A percentile compares a stretch with the other conserved stretches of the same genome.
Evolutionary conservation across 1,284 basidiomycete species (phyloP).

Genomic region (Inonotus hispidus): DNA sequence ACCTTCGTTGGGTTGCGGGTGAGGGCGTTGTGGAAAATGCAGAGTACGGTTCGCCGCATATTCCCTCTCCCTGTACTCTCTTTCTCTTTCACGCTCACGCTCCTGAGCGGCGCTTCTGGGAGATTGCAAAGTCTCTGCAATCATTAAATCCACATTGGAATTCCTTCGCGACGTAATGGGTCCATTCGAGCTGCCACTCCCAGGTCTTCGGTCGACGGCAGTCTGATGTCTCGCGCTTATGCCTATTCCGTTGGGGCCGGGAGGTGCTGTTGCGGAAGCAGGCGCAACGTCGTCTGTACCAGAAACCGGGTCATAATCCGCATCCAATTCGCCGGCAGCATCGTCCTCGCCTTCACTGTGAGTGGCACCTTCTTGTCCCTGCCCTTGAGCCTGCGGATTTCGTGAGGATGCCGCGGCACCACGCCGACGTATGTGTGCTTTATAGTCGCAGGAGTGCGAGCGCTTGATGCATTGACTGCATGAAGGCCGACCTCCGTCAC

Average conservation of each 20-base stretch:
- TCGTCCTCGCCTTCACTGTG: constrained; percentile 9
- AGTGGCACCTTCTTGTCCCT: constrained; percentile 4
- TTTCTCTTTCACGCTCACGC: constrained; percentile 3
- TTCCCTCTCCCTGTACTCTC: not conserved
- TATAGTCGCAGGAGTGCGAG: constrained; percentile 69
- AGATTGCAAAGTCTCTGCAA: constrained; percentile 28
- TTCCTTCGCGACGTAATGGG: constrained; percentile 41
- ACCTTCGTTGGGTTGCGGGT: not conserved
- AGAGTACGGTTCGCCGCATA: not conserved
- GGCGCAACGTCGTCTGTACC: not conserved
- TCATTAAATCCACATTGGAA: constrained; percentile 44
- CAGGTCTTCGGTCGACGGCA: not conserved
- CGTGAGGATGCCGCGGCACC: constrained; percentile 32
- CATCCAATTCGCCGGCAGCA: constrained; percentile 9
- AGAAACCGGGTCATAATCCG: constrained; percentile 6
- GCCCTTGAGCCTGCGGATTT: not conserved
- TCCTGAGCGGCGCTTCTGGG: constrained; percentile 4
- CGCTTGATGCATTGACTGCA: constrained; percentile 75
- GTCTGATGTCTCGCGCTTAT: not conserved
- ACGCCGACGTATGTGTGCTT: constrained; percentile 67
- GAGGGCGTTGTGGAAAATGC: not conserved
- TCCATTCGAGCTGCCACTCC: not conserved
- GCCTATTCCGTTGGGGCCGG: not conserved
- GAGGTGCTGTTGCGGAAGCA: not conserved
- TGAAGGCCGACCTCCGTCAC: constrained; percentile 73